Evolutionary conservation across 1,284 basidiomycete species (phyloP).

Genomic region (Tilletia caries): DNA sequence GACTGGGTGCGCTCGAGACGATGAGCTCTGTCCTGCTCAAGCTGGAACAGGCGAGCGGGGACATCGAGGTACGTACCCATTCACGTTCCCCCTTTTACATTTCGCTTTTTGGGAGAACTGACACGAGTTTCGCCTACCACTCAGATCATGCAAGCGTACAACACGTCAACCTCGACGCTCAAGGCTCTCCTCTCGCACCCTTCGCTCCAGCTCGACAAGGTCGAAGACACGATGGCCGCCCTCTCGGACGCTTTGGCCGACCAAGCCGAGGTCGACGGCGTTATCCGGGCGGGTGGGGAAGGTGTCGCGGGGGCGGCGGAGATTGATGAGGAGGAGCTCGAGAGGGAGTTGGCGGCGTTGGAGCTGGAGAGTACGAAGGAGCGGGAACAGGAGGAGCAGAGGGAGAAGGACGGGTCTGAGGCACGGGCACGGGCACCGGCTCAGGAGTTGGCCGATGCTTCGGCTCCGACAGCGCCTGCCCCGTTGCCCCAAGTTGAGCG

Average conservation of each 20-base stretch:
- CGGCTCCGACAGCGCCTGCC: background rate
- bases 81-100: background rate
- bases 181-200: conserved; percentile 73
- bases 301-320: conserved; percentile 55
- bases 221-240: conserved; percentile 81
- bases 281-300: conserved; percentile 67
- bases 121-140: too few relatives aligned
- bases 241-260: conserved; percentile 76
- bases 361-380: conserved; percentile 13
- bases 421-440: background rate
- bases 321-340: conserved; percentile 51
- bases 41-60: conserved; percentile 80
- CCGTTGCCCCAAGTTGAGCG: background rate
- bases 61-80: conserved; percentile 68
- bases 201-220: conserved; percentile 68
- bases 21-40: conserved; percentile 72
- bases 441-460: background rate
- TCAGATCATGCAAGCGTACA: conserved; percentile 80
- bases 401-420: background rate
- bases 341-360: conserved; percentile 30
- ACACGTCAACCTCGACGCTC: conserved; percentile 74
- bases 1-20: conserved; percentile 69
- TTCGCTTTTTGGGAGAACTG: too few relatives aligned
- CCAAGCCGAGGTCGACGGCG: conserved; percentile 76
- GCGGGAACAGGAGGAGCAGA: conserved; percentile 4